These are phyloP conservation scores for Cercospora nicotianae DNA, from an alignment of 2,329 filamentous ascomycete genomes.

Conservation along the genomic window DNA sequence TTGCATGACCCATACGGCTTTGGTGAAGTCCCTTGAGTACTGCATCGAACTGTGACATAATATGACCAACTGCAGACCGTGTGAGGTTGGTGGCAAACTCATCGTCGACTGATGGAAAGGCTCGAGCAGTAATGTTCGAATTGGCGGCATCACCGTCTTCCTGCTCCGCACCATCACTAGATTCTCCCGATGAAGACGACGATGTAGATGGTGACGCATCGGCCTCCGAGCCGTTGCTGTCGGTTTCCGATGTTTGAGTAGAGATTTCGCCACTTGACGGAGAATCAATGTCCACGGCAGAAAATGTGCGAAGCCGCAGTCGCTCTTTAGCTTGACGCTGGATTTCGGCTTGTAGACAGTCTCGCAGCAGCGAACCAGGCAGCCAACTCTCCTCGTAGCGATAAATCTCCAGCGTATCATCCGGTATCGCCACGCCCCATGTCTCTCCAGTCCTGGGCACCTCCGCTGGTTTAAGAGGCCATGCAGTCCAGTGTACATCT, in stretches of 20 bases:
- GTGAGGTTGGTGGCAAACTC: conserved; percentile 65
- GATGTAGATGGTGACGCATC: neutral
- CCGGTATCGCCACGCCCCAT: conserved; percentile 41
- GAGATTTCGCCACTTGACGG: neutral
- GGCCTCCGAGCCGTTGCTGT: neutral
- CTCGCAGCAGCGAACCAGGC: conserved; percentile 65
- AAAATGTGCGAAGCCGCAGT: conserved; percentile 18
- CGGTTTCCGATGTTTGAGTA: neutral
- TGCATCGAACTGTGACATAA: conserved; percentile 67
- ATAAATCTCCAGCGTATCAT: conserved; percentile 21
- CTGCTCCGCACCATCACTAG: neutral
- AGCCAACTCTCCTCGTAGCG: conserved; percentile 35
- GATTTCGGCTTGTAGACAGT: conserved; percentile 67
- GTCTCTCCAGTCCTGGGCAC: conserved; percentile 62
- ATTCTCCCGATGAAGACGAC: neutral
- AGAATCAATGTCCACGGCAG: neutral
- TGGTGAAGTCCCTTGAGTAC: conserved; percentile 71
- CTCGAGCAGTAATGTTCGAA: neutral
- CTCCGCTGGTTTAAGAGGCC: conserved; percentile 67
- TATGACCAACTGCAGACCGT: conserved; percentile 66
- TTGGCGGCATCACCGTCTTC: neutral
- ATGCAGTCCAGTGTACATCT: conserved; percentile 72
- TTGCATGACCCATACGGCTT: conserved; percentile 33
- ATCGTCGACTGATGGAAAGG: conserved; percentile 61
- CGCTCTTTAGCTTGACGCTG: conserved; percentile 67